These are phyloP conservation scores for Vachellia collinsii DNA, from an alignment of 306 rosid genomes.

Conservation along the genomic window DNA sequence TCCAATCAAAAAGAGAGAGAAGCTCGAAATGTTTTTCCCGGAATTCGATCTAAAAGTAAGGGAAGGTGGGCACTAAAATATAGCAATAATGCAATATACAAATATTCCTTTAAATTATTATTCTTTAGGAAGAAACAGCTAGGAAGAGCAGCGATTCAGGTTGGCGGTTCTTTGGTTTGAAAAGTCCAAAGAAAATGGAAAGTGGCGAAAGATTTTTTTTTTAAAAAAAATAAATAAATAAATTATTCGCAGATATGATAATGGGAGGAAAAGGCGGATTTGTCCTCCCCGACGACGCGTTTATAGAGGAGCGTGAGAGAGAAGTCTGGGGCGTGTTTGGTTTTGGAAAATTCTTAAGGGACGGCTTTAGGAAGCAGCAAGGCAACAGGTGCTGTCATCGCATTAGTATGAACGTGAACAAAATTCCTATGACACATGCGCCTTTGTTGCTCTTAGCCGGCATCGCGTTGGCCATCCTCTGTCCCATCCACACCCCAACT, in stretches of 20 bases:
- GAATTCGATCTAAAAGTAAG: conserved; percentile 32
- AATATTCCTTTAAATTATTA: background rate
- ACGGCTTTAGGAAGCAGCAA: background rate
- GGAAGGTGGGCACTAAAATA: conserved; percentile 28
- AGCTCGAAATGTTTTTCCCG: background rate
- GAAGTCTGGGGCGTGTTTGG: background rate
- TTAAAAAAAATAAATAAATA: too few species aligned
- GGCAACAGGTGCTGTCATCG: background rate
- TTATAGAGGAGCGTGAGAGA: background rate
- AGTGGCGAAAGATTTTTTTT: background rate
- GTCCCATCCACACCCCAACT: too few species aligned
- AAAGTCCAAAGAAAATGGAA: conserved; percentile 42
- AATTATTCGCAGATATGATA: background rate
- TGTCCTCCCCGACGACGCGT: too few species aligned
- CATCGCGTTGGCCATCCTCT: too few species aligned
- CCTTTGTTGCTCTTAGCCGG: too few species aligned
- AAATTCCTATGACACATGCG: too few species aligned
- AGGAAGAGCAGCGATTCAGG: conserved; percentile 41
- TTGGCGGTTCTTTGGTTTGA: conserved; percentile 65
- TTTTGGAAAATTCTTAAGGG: background rate
- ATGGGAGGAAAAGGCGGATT: background rate
- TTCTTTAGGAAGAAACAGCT: conserved; percentile 43
- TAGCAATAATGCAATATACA: background rate
- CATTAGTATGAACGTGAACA: background rate
- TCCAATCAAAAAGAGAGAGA: conserved; percentile 24